These are phyloP conservation scores for Collybiopsis confluens DNA, from an alignment of 768 basidiomycete species.

Conservation along the genomic window DNA sequence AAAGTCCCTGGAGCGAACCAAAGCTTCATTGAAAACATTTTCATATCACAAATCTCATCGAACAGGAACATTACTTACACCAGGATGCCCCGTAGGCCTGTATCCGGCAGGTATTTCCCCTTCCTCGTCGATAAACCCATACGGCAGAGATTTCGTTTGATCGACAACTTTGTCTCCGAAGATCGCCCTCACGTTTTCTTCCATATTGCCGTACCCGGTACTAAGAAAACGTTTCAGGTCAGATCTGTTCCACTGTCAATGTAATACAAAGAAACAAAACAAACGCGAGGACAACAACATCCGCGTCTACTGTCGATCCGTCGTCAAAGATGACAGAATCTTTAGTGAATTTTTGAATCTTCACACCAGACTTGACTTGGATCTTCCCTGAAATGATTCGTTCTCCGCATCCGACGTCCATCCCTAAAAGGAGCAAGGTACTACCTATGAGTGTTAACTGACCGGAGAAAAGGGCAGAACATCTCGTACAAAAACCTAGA, in stretches of 20 bases:
- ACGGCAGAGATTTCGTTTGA: conserved; percentile 11
- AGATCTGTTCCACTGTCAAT: too few relatives aligned
- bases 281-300: conserved; percentile 42
- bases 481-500: neutral
- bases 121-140: conserved; percentile 26
- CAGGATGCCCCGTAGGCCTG: conserved; percentile 26
- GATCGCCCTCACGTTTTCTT: conserved; percentile 14
- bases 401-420: conserved; percentile 47
- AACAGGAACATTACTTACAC: conserved; percentile 14
- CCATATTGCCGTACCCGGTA: conserved; percentile 24
- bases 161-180: conserved; percentile 22
- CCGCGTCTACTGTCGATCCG: conserved; percentile 32
- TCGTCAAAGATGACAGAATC: conserved; percentile 32
- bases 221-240: too few relatives aligned
- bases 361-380: conserved; percentile 52
- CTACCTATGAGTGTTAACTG: neutral
- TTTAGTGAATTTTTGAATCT: conserved; percentile 31
- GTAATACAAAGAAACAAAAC: conserved; percentile 4
- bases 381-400: conserved; percentile 50
- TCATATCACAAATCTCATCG: neutral
- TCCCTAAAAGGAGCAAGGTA: conserved; percentile 16
- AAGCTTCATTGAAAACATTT: conserved; percentile 11
- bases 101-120: conserved; percentile 25
- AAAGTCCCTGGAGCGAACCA: conserved; percentile 26
- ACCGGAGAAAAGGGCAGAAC: neutral